Evolutionary conservation across 306 rosid genomes (phyloP), one percentile per base, ranked within the genome.

Genomic region (Mimosa bimucronata): DNA sequence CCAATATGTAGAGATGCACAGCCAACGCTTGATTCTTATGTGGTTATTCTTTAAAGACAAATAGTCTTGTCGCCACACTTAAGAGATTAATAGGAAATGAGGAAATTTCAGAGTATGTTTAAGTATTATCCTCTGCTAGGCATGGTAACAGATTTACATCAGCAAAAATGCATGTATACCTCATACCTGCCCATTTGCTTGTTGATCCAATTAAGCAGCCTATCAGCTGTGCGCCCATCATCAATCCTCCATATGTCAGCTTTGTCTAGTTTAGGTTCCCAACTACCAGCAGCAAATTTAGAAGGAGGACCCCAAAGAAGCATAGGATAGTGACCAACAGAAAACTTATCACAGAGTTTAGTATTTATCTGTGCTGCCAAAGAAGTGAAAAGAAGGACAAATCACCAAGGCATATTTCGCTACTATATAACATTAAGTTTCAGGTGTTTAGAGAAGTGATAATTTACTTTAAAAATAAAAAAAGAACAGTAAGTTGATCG

Each of bases 331-430:
- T 93, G 99, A 80, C 91, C 76, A 71, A 95, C 91, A 77, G 98
- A 91, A 83, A 91, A 95, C 73, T 88, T 93, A 91, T 95, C 98
- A 76, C 99, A 95, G 65, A 95, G 99, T 84, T 93, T 88, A 79
- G 88, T 87, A 82, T 95, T 95, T 80, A 91, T 89, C 99, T 95
- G 99, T 91, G 90, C 98, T 93, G 96, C 93, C 98, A 90, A 84
- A 89, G 80, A 90, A 89, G 87, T 81, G 78, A 83, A 84, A 69
- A 77, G 81, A 83, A 66, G 75, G 79, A 74, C 87, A 65, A 86
- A 85, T 81, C 81, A 90, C 83, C 74, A 77, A 83, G 50, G 68
- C 18, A 81, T 81, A 71, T 74, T 78, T 83, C 38, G 34, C 46
- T 31, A 77, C 8, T 23, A 21, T 15, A 25, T 1, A 72, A 50